These are phyloP conservation scores for Lachancea mirantina DNA, from an alignment of 805 yeast genomes.

Conservation along the genomic window DNA sequence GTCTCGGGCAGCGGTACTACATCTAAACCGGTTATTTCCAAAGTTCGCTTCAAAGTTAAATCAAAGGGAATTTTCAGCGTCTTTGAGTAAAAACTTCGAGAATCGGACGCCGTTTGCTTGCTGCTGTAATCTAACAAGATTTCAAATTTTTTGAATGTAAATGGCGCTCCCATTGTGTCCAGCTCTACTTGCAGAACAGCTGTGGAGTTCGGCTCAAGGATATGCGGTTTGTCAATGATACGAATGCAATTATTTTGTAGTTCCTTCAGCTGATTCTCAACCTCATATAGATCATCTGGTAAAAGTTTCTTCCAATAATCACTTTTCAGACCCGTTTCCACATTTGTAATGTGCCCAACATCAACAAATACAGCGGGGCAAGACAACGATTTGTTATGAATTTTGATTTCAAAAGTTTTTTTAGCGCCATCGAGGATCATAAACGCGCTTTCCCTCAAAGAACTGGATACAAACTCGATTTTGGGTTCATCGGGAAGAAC, in stretches of 20 bases:
- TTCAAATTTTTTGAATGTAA: constrained; percentile 18
- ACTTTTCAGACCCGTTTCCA: constrained; percentile 19
- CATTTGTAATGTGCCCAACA: constrained; percentile 18
- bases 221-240: constrained; percentile 14
- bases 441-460: constrained; percentile 21
- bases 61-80: constrained; percentile 22
- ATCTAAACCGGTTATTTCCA: constrained; percentile 67
- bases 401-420: constrained; percentile 13
- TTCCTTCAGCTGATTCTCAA: constrained; percentile 23
- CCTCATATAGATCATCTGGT: constrained; percentile 23
- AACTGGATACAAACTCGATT: constrained; percentile 21
- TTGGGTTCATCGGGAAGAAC: constrained; percentile 28
- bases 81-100: constrained; percentile 17
- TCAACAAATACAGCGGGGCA: constrained; percentile 21
- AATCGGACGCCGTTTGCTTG: constrained; percentile 10
- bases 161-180: constrained; percentile 19
- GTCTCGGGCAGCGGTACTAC: constrained; percentile 48
- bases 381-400: constrained; percentile 25
- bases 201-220: constrained; percentile 20
- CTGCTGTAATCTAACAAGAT: constrained; percentile 26
- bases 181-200: constrained; percentile 20
- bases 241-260: constrained; percentile 18
- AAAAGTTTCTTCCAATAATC: constrained; percentile 26
- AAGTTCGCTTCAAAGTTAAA: constrained; percentile 42
- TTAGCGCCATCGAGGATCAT: constrained; percentile 30